phyloP scores from a whole-genome alignment of 1,139 yeast species.

The Suhomyces chickasaworum region DNA sequence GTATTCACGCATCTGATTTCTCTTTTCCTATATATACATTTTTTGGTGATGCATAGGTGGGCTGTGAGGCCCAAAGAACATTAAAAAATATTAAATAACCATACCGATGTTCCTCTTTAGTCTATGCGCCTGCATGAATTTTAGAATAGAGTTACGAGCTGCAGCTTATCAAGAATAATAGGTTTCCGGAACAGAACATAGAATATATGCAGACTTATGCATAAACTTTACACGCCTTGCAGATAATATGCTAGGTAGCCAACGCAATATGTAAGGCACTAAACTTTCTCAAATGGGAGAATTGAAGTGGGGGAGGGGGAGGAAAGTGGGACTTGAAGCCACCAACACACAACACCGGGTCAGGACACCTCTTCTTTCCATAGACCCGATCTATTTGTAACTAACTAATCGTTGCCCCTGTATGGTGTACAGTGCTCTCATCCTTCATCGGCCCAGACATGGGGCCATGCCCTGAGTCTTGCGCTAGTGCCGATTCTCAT shows the following conservation, averaged over 20 bases:
- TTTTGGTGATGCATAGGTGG: neutral
- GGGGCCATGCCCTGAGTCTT: conserved; percentile 1
- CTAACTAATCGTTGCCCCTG: neutral
- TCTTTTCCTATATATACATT: neutral
- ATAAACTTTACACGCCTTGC: neutral
- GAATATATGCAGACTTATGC: conserved; percentile 4
- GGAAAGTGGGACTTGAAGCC: neutral
- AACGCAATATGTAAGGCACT: conserved; percentile 15
- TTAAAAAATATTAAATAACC: conserved; percentile 4
- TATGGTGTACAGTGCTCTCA: neutral
- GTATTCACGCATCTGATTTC: neutral
- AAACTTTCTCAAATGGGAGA: conserved; percentile 4
- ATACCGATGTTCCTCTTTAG: conserved; percentile 7
- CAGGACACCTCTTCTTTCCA: no score
- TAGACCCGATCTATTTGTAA: no score
- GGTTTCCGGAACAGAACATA: conserved; percentile 4
- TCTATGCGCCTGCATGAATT: conserved; percentile 8
- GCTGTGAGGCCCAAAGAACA: neutral
- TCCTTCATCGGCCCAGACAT: neutral
- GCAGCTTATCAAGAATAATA: conserved; percentile 5
- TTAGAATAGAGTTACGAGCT: conserved; percentile 13
- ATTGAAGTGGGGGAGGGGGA: neutral
- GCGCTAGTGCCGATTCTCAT: conserved; percentile 7
- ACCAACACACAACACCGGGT: neutral
- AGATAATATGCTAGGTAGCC: conserved; percentile 3